phyloP scores from a whole-genome alignment of 140 eudicot species.

The Senecio squalidus region DNA sequence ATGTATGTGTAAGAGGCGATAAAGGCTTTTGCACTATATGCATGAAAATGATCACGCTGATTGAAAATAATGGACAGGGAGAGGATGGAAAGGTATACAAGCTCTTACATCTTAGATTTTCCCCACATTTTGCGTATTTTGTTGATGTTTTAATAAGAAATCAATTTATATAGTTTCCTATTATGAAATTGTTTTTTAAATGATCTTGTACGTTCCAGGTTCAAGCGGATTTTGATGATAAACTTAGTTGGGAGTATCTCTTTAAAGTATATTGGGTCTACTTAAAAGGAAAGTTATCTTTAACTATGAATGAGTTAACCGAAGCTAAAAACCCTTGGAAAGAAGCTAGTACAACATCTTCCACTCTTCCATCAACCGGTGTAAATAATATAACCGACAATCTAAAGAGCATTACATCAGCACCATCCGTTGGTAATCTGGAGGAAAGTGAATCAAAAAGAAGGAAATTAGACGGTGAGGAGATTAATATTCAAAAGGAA shows the following conservation, averaged over 20 bases:
- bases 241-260: slow-evolving; percentile 95
- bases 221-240: slow-evolving; percentile 97
- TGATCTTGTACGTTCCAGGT: slow-evolving; percentile 40
- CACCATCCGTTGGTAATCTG: slow-evolving; percentile 16
- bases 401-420: background rate
- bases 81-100: slow-evolving; percentile 65
- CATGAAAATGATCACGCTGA: slow-evolving; percentile 82
- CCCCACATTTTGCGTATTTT: background rate
- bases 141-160: too few relatives aligned
- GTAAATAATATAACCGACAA: slow-evolving; percentile 4
- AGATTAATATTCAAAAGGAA: slow-evolving; percentile 22
- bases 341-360: slow-evolving; percentile 28
- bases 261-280: slow-evolving; percentile 85
- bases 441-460: slow-evolving; percentile 41
- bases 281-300: slow-evolving; percentile 68
- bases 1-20: slow-evolving; percentile 65
- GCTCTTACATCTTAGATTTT: slow-evolving; percentile 5
- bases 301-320: slow-evolving; percentile 60
- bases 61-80: slow-evolving; percentile 75
- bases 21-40: slow-evolving; percentile 92
- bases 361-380: slow-evolving; percentile 21
- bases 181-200: slow-evolving; percentile 1
- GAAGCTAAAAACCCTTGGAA: slow-evolving; percentile 76
- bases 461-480: slow-evolving; percentile 44
- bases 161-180: background rate